Conservation (phyloP, 345 rosid genomes). For the Triadica sebifera region DNA sequence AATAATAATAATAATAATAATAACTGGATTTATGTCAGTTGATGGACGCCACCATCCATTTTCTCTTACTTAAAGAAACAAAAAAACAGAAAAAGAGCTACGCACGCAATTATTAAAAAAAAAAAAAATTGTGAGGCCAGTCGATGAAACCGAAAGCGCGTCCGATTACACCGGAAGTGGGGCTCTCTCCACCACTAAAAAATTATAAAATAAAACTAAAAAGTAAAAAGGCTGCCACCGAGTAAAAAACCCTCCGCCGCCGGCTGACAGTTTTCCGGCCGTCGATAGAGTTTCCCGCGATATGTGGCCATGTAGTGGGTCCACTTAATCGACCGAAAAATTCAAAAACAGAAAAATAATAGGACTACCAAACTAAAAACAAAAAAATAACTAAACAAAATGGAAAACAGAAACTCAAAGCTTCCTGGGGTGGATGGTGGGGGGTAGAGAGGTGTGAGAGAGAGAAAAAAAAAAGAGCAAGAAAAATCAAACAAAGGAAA, state of each 20-base stretch:
- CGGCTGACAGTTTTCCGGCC: neutral
- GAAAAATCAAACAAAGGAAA: neutral
- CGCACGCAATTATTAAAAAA: neutral
- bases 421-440: slow-evolving; percentile 28
- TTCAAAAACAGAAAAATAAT: neutral
- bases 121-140: slow-evolving; percentile 5
- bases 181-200: slow-evolving; percentile 26
- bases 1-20: no score
- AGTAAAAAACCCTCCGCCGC: neutral
- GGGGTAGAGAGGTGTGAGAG: slow-evolving; percentile 18
- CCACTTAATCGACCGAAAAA: neutral
- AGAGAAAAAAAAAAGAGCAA: neutral
- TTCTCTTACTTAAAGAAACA: neutral
- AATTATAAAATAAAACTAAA: neutral
- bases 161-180: slow-evolving; percentile 40
- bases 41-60: slow-evolving; percentile 1
- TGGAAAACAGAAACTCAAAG: slow-evolving; percentile 13
- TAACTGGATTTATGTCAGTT: neutral
- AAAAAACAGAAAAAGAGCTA: neutral
- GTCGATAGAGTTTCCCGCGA: neutral
- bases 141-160: slow-evolving; percentile 30
- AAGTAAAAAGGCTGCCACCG: neutral
- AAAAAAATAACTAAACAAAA: slow-evolving; percentile 3
- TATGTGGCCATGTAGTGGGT: neutral
- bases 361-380: neutral